Base-by-base conservation (phyloP, 331 rosid genomes). In the Quercus tomentella region DNA sequence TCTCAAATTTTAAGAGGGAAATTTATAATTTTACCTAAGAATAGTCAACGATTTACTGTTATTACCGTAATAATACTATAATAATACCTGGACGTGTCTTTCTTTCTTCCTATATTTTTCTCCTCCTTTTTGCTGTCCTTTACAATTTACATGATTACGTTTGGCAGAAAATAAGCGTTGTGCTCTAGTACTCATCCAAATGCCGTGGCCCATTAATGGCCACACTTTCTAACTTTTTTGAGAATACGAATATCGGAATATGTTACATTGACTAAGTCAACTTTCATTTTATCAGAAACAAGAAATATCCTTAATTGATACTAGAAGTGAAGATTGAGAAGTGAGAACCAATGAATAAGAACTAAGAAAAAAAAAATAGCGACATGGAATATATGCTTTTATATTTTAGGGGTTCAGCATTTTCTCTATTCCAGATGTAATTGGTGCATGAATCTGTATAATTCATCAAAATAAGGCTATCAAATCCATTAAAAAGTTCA, bases 401-500 rank as follows among this genome's bases (percentile, higher is more conserved):
- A 4, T 70, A 37, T 18, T 41, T 41, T 41, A 41, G 1, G 51
- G 43, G 21, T 30, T 68, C 58, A 60, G 54, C 73, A 31, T 30
- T 58, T 72, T 65, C 21, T 63, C 35, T 69, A 68, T 56, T 70
- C 61, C 79, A 70, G 77, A 79, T 82, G 79, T 65, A 60, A 77
- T 30, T 4, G 86, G 73, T 88, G 25, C 92, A 88, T 86, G 92
- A 88, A 88, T 80, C 89, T 79, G 5, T 67, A 45, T 70, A 23
- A 14, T 55, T 18, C 31, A 70, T 33, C 49, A 63, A 79, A 49
- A 21, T 18, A 14, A 31, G 15, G 49, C 74, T 11, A 61, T 69
- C 56, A 71, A n/a, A 25, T 63, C 66, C 54, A 55, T 26, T 8
- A 18, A 45, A 75, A 62, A 31, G 73, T 25, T 26, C 8, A 23